Percentiles rank a stretch among this genome's conserved stretches.
These are phyloP conservation scores for Fonsecaea pedrosoi DNA, from an alignment of 2,329 filamentous ascomycete species.

Conservation along the genomic window DNA sequence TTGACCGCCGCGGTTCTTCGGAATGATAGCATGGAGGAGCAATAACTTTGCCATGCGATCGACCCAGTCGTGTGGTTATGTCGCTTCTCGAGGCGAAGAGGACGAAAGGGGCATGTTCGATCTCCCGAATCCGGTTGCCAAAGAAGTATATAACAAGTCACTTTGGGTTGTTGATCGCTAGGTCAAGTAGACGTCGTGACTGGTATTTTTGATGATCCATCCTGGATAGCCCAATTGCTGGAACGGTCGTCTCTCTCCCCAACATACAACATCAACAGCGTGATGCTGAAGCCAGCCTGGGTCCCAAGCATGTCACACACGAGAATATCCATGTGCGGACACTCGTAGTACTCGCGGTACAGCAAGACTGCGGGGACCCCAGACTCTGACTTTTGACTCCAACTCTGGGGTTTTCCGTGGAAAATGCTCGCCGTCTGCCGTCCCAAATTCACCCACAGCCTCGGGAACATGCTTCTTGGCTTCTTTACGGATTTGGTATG, in stretches of 20 bases:
- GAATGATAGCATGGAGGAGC: neutral
- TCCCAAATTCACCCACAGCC: neutral
- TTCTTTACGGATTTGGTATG: neutral
- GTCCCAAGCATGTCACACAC: conserved; percentile 66
- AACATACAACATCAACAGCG: neutral
- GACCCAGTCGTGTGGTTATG: neutral
- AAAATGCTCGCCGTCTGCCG: neutral
- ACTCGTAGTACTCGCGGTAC: too few relatives aligned
- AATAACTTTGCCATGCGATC: neutral
- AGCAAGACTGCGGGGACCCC: conserved; percentile 1
- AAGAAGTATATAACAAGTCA: conserved; percentile 75
- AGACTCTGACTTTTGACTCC: neutral
- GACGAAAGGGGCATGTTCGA: neutral
- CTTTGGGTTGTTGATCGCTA: conserved; percentile 85
- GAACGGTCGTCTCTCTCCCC: conserved; percentile 51
- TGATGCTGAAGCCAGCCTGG: neutral
- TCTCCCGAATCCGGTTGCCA: neutral
- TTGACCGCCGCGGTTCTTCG: neutral
- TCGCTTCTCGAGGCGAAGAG: neutral
- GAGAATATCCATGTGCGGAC: conserved; percentile 27
- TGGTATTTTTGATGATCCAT: conserved; percentile 80
- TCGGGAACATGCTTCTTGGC: neutral
- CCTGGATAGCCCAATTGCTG: conserved; percentile 87
- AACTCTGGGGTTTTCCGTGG: neutral
- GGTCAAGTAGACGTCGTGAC: conserved; percentile 79